phyloP scores from a whole-genome alignment of 306 rosid species.

The Pachyrhizus erosus region DNA sequence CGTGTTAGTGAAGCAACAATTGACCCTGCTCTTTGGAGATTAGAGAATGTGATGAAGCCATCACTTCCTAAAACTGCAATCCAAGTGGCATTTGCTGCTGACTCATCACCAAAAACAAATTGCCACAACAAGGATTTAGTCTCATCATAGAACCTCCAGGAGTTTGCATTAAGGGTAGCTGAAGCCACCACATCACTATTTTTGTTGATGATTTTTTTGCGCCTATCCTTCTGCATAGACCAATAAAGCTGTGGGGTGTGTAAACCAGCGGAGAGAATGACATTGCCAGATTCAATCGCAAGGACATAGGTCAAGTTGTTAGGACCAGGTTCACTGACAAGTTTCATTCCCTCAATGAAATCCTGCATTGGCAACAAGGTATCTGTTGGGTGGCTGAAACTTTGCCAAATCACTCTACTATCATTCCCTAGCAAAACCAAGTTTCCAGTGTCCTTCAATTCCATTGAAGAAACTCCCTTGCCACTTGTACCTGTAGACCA shows the following conservation, averaged over 20 bases:
- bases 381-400: constrained; percentile 62
- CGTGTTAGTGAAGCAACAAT: constrained; percentile 37
- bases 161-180: constrained; percentile 46
- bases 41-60: constrained; percentile 58
- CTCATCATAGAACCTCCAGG: constrained; percentile 56
- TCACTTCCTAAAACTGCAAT: constrained; percentile 65
- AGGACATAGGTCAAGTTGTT: constrained; percentile 49
- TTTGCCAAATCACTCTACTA: constrained; percentile 58
- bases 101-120: constrained; percentile 47
- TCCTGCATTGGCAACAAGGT: constrained; percentile 64
- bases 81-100: constrained; percentile 55
- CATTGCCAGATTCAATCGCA: constrained; percentile 50
- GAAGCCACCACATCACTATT: constrained; percentile 40
- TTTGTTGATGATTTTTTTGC: constrained; percentile 46
- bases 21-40: constrained; percentile 45
- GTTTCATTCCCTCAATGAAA: constrained; percentile 59
- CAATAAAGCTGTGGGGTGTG: constrained; percentile 61
- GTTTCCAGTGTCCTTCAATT: constrained; percentile 59
- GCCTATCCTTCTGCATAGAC: constrained; percentile 51
- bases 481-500: constrained; percentile 58
- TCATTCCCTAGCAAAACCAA: constrained; percentile 56
- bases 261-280: constrained; percentile 54
- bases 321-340: constrained; percentile 46
- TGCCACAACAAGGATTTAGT: constrained; percentile 54
- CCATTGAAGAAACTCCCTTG: constrained; percentile 49